Conservation (phyloP, 352 stramenopile genomes). For the Elongisporangium undulatum region DNA sequence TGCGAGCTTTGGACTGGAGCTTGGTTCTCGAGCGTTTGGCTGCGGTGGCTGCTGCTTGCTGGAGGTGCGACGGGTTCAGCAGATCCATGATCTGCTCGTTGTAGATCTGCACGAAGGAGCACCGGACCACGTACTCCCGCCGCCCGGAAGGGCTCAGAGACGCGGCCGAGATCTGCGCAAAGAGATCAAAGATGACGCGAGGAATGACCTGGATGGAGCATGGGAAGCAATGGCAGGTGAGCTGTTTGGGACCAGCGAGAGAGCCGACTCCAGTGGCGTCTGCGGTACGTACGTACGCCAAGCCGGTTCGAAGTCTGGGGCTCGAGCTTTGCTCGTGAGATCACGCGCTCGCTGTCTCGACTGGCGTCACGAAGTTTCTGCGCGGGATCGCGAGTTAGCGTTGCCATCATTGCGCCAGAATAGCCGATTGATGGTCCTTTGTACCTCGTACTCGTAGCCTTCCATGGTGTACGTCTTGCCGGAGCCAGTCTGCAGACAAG, state of each 20-base stretch:
- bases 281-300: slow-evolving; percentile 21
- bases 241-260: background rate
- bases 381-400: background rate
- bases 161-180: slow-evolving; percentile 19
- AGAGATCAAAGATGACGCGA: slow-evolving; percentile 37
- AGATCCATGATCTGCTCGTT: slow-evolving; percentile 86
- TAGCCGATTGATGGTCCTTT: background rate
- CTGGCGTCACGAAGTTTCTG: slow-evolving; percentile 4
- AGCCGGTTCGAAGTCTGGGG: slow-evolving; percentile 11
- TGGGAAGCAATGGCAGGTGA: slow-evolving; percentile 4
- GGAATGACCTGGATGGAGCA: slow-evolving; percentile 30
- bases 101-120: slow-evolving; percentile 89
- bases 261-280: background rate
- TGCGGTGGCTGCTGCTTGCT: background rate
- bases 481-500: slow-evolving; percentile 28
- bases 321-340: slow-evolving; percentile 15
- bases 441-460: slow-evolving; percentile 53
- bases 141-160: slow-evolving; percentile 6
- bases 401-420: background rate
- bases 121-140: slow-evolving; percentile 44
- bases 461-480: slow-evolving; percentile 67
- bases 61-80: slow-evolving; percentile 36
- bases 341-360: slow-evolving; percentile 6
- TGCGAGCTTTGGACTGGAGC: slow-evolving; percentile 1
- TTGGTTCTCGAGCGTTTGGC: background rate